Evolutionary conservation across 306 rosid genomes (phyloP).

Genomic region (Begonia peltatifolia): DNA sequence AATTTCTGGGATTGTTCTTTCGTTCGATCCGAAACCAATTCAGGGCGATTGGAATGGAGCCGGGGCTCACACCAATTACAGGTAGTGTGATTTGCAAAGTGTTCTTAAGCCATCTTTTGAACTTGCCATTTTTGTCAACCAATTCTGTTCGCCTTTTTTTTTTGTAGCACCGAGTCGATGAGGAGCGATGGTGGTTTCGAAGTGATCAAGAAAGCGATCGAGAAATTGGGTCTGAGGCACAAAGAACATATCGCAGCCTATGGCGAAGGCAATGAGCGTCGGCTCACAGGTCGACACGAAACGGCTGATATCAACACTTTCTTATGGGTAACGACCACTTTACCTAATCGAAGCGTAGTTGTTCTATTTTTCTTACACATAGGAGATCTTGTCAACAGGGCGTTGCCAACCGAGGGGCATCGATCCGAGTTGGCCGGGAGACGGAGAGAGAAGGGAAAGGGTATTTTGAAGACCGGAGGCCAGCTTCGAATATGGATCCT

Average conservation of each 20-base stretch:
- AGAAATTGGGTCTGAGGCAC: neutral
- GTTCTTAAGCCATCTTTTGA: neutral
- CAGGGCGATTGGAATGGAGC: slow-evolving; percentile 3
- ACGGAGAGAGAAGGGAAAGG: neutral
- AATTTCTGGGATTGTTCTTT: neutral
- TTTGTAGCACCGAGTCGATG: neutral
- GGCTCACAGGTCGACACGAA: slow-evolving; percentile 1
- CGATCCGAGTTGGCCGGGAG: neutral
- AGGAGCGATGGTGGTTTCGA: neutral
- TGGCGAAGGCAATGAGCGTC: slow-evolving; percentile 1
- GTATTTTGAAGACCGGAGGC: slow-evolving; percentile 1
- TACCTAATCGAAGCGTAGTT: neutral
- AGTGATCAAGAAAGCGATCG: neutral
- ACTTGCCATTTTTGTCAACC: neutral
- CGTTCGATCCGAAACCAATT: slow-evolving; percentile 2
- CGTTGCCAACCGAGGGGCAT: slow-evolving; percentile 1
- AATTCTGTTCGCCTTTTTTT: neutral
- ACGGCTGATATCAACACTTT: slow-evolving; percentile 1
- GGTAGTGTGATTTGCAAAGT: neutral
- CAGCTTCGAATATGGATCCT: slow-evolving; percentile 3
- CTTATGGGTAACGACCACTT: neutral
- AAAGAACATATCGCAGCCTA: slow-evolving; percentile 1
- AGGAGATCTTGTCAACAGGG: neutral
- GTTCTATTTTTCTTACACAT: neutral
- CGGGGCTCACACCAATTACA: slow-evolving; percentile 2